Evolutionary conservation across 441 rosid species (phyloP).

Genomic region (Caryocar brasiliense): DNA sequence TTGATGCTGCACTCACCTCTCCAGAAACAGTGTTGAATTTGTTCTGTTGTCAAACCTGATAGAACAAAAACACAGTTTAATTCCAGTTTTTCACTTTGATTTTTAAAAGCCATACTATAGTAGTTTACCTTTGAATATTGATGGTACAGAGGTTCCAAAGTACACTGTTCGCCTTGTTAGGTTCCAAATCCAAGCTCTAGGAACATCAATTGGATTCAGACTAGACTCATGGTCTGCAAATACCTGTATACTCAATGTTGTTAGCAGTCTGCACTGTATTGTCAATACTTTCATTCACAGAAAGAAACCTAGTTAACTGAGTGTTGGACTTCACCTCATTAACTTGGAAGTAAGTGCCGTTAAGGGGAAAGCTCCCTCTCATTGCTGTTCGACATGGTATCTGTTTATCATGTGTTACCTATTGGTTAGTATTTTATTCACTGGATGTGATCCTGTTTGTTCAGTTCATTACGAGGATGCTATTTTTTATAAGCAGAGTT

Average conservation of each 20-base stretch:
- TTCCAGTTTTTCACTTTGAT: constrained; percentile 1
- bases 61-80: constrained; percentile 11
- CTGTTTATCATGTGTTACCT: constrained; percentile 39
- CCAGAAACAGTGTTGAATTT: constrained; percentile 84
- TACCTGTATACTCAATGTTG: too few relatives aligned
- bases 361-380: constrained; percentile 95
- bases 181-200: constrained; percentile 76
- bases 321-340: constrained; percentile 88
- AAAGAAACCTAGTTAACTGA: too few relatives aligned
- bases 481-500: too few relatives aligned
- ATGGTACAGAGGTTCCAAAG: constrained; percentile 85
- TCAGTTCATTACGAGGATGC: too few relatives aligned
- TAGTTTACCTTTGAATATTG: constrained; percentile 78
- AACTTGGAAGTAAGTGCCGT: constrained; percentile 94
- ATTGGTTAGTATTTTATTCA: too few relatives aligned
- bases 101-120: not conserved
- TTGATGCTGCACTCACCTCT: constrained; percentile 78
- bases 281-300: too few relatives aligned
- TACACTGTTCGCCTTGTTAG: constrained; percentile 73
- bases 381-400: constrained; percentile 94
- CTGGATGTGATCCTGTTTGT: too few relatives aligned
- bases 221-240: constrained; percentile 91
- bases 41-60: constrained; percentile 72
- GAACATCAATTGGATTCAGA: constrained; percentile 67
- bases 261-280: too few relatives aligned